These are phyloP conservation scores for Vitis rotundifolia DNA, from an alignment of 164 flowering plant species.

Conservation along the genomic window DNA sequence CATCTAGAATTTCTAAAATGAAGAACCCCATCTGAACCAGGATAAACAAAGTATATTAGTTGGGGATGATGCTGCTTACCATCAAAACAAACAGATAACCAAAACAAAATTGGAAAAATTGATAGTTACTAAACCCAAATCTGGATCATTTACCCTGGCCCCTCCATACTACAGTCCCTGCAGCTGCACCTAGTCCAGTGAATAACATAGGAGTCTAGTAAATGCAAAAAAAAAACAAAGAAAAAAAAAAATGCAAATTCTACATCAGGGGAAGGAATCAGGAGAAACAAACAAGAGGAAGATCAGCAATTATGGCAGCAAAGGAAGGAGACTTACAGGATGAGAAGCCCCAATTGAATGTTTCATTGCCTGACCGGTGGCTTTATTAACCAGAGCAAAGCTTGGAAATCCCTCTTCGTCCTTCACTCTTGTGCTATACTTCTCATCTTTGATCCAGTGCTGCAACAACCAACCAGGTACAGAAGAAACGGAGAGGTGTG, in stretches of 20 bases:
- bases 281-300: background rate
- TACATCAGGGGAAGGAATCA: too few species aligned
- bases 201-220: too few species aligned
- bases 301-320: background rate
- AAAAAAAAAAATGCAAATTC: too few species aligned
- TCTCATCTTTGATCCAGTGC: conserved; percentile 87
- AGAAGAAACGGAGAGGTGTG: background rate
- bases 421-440: conserved; percentile 65
- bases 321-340: conserved; percentile 45
- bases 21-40: background rate
- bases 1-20: background rate
- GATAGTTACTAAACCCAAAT: too few species aligned
- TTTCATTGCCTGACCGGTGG: conserved; percentile 67
- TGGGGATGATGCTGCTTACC: background rate
- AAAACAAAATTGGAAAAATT: too few species aligned
- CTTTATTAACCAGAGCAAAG: conserved; percentile 72
- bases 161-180: too few species aligned
- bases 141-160: too few species aligned
- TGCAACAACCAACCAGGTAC: conserved; percentile 19
- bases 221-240: too few species aligned
- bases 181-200: too few species aligned
- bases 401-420: conserved; percentile 66
- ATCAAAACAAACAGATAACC: background rate
- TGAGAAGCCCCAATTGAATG: conserved; percentile 65
- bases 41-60: background rate